Percentiles rank a stretch among this genome's conserved stretches.
phyloP scores from a whole-genome alignment of 805 yeast genomes.

The Hanseniaspora nectarophila region DNA sequence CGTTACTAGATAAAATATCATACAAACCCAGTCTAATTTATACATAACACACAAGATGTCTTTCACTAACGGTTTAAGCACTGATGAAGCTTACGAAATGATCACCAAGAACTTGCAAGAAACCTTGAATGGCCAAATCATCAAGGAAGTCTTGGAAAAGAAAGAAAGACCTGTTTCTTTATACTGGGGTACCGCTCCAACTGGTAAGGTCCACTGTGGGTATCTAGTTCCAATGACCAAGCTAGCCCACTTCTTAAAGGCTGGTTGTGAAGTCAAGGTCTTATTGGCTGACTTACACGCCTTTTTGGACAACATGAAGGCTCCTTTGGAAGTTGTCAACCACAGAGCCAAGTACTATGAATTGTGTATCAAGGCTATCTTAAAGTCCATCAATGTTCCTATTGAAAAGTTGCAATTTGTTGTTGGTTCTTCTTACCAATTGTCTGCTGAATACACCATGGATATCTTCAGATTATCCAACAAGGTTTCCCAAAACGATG shows the following conservation, averaged over 20 bases:
- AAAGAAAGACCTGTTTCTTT: slow-evolving; percentile 72
- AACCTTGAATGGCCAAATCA: slow-evolving; percentile 75
- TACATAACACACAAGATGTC: slow-evolving; percentile 12
- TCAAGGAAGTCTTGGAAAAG: slow-evolving; percentile 67
- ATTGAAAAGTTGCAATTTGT: slow-evolving; percentile 76
- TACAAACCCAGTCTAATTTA: not conserved
- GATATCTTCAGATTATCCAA: slow-evolving; percentile 82
- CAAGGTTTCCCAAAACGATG: slow-evolving; percentile 82
- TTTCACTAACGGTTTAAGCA: slow-evolving; percentile 28
- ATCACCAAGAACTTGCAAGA: slow-evolving; percentile 86
- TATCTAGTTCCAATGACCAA: slow-evolving; percentile 97
- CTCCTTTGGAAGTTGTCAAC: slow-evolving; percentile 81
- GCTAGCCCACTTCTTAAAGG: slow-evolving; percentile 83
- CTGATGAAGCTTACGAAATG: slow-evolving; percentile 55
- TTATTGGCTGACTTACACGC: slow-evolving; percentile 94
- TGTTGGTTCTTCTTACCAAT: slow-evolving; percentile 83
- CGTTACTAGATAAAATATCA: too few species aligned
- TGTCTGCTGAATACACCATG: slow-evolving; percentile 63
- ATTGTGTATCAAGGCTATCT: slow-evolving; percentile 67
- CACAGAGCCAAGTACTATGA: slow-evolving; percentile 88
- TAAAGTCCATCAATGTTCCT: slow-evolving; percentile 79
- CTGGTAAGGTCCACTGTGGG: slow-evolving; percentile 98
- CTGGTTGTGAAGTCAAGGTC: slow-evolving; percentile 90
- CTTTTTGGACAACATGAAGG: slow-evolving; percentile 95
- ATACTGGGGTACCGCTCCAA: slow-evolving; percentile 99